phyloP scores from a whole-genome alignment of 1,139 yeast species.

The Yamadazyma membranifaciens region DNA sequence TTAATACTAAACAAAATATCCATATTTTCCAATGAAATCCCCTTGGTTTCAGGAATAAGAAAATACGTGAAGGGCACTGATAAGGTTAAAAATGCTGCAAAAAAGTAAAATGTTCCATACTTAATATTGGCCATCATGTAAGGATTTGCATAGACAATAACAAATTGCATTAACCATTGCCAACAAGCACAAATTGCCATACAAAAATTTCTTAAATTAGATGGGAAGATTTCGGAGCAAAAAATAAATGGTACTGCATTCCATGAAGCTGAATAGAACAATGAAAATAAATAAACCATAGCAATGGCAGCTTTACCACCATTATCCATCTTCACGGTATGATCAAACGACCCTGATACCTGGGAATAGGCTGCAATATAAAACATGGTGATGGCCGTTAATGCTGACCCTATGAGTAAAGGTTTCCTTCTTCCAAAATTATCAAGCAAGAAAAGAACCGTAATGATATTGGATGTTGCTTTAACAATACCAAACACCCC shows the following conservation, averaged over 20 bases:
- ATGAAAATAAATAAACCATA: slow-evolving; percentile 44
- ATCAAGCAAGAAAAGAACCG: slow-evolving; percentile 46
- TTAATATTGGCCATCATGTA: slow-evolving; percentile 38
- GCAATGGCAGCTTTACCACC: slow-evolving; percentile 51
- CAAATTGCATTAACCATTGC: slow-evolving; percentile 48
- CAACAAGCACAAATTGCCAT: slow-evolving; percentile 40
- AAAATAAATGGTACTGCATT: slow-evolving; percentile 48
- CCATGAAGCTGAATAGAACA: slow-evolving; percentile 41
- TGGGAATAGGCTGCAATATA: slow-evolving; percentile 43
- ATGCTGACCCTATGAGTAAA: slow-evolving; percentile 34
- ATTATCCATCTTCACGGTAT: slow-evolving; percentile 26
- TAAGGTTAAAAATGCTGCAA: slow-evolving; percentile 35
- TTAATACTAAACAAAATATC: slow-evolving; percentile 47
- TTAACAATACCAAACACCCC: slow-evolving; percentile 56
- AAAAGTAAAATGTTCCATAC: slow-evolving; percentile 42
- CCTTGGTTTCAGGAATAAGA: slow-evolving; percentile 44
- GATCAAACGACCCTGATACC: slow-evolving; percentile 26
- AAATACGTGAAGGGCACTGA: slow-evolving; percentile 34
- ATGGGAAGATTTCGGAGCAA: slow-evolving; percentile 43
- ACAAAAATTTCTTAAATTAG: slow-evolving; percentile 37
- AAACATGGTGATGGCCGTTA: slow-evolving; percentile 51
- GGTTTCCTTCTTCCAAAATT: slow-evolving; percentile 45
- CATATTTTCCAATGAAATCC: slow-evolving; percentile 40
- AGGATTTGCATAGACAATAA: slow-evolving; percentile 43
- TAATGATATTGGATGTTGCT: slow-evolving; percentile 36